A percentile compares a stretch with the other conserved stretches of the same genome.
phyloP scores from a whole-genome alignment of 495 filamentous ascomycete species.

The Penicillium psychrofluorescens region DNA sequence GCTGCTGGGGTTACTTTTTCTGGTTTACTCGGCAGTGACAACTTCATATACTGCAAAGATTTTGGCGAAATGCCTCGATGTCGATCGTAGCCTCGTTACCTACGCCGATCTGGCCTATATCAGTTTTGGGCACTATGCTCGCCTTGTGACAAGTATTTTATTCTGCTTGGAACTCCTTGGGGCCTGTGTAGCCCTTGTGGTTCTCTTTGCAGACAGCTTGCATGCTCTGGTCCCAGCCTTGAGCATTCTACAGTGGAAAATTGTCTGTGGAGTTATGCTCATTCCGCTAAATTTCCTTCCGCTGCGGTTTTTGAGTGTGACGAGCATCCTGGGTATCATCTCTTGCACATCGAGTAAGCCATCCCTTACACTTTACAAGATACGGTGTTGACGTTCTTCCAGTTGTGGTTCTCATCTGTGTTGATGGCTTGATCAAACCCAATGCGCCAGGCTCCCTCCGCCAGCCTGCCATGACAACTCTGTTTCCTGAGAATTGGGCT shows the following conservation, averaged over 20 bases:
- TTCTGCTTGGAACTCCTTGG: conserved; percentile 86
- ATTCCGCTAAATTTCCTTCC: conserved; percentile 83
- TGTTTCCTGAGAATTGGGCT: conserved; percentile 80
- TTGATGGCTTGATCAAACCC: conserved; percentile 81
- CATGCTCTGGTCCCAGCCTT: conserved; percentile 70
- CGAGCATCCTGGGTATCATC: conserved; percentile 83
- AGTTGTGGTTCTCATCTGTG: conserved; percentile 75
- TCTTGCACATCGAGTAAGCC: conserved; percentile 77
- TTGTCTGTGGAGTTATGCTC: conserved; percentile 73
- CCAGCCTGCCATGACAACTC: conserved; percentile 65
- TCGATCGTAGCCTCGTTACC: conserved; percentile 71
- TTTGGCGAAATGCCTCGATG: conserved; percentile 82
- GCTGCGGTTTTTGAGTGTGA: conserved; percentile 77
- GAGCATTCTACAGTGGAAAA: conserved; percentile 72
- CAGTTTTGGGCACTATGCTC: conserved; percentile 78
- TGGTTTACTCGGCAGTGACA: conserved; percentile 62
- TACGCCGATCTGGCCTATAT: conserved; percentile 93
- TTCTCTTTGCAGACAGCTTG: conserved; percentile 89
- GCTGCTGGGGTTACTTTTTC: conserved; percentile 71
- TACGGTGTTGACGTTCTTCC: conserved; percentile 8
- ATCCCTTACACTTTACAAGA: neutral
- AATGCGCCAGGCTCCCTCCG: conserved; percentile 74
- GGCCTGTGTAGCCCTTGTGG: conserved; percentile 82
- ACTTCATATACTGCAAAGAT: conserved; percentile 85
- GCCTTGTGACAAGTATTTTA: conserved; percentile 71